Percentiles rank a stretch among this genome's conserved stretches.
These are phyloP conservation scores for Strigomonas culicis DNA, from an alignment of 208 protist species.

Conservation along the genomic window DNA sequence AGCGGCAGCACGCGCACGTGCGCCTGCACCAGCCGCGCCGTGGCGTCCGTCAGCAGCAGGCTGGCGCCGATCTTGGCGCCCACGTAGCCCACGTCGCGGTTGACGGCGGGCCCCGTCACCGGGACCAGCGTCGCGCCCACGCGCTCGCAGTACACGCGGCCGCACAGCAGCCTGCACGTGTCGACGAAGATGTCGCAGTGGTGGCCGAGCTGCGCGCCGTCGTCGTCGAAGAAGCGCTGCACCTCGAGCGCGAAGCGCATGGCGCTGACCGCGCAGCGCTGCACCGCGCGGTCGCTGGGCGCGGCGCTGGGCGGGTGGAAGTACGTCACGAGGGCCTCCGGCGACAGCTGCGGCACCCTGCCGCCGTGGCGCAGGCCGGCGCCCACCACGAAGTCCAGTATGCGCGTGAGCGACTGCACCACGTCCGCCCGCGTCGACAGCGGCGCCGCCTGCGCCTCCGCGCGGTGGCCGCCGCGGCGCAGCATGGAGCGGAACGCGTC, in stretches of 20 bases:
- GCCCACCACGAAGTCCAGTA: background rate
- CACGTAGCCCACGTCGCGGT: background rate
- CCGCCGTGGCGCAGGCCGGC: background rate
- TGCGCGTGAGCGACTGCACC: background rate
- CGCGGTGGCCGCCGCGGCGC: background rate
- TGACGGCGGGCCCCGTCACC: background rate
- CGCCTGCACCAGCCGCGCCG: slow-evolving; percentile 12
- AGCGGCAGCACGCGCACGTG: slow-evolving; percentile 20
- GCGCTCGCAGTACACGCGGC: background rate
- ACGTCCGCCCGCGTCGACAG: background rate
- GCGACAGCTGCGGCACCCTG: background rate
- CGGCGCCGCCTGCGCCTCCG: background rate
- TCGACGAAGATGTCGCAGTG: background rate
- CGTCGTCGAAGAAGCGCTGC: background rate
- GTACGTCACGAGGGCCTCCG: background rate
- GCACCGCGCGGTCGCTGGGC: background rate
- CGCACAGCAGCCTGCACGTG: background rate
- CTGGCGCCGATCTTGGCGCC: background rate
- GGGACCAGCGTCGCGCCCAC: background rate
- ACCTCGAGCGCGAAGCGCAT: background rate
- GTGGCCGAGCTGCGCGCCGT: background rate
- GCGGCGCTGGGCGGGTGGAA: background rate
- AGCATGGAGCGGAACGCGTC: background rate
- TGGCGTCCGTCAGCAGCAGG: slow-evolving; percentile 14
- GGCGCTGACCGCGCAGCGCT: background rate